Conservation (phyloP, 2,329 filamentous ascomycete species). For the Colletotrichum lini region DNA sequence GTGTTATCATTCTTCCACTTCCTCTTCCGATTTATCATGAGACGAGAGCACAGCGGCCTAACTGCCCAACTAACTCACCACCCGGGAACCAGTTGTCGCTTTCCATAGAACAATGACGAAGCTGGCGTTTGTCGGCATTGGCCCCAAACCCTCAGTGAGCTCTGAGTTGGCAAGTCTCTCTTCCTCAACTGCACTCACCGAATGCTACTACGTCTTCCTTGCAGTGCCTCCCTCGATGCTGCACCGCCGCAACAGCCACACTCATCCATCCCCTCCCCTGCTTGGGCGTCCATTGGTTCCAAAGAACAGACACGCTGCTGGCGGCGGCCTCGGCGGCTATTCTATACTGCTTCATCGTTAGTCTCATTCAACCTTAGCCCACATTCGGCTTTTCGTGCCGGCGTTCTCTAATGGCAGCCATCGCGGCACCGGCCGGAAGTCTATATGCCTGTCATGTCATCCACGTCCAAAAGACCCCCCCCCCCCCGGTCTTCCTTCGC, state of each 20-base stretch:
- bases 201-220: neutral
- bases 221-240: neutral
- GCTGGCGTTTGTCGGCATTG: neutral
- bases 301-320: neutral
- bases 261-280: neutral
- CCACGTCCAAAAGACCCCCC: neutral
- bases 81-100: too few relatives aligned
- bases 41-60: neutral
- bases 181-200: neutral
- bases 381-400: neutral
- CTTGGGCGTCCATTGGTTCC: neutral
- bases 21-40: neutral
- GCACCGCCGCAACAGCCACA: slow-evolving; percentile 25
- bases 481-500: neutral
- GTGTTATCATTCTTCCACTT: neutral
- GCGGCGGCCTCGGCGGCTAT: slow-evolving; percentile 13
- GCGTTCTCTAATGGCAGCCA: neutral
- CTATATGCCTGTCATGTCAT: slow-evolving; percentile 12
- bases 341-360: neutral
- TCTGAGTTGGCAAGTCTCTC: neutral
- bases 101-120: neutral
- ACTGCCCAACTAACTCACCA: neutral
- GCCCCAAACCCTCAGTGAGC: neutral
- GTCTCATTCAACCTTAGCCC: slow-evolving; percentile 6
- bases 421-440: neutral